Evolutionary conservation across 352 stramenopile species (phyloP), one percentile per base, ranked within the genome.

Genomic region (Globisporangium nunn): DNA sequence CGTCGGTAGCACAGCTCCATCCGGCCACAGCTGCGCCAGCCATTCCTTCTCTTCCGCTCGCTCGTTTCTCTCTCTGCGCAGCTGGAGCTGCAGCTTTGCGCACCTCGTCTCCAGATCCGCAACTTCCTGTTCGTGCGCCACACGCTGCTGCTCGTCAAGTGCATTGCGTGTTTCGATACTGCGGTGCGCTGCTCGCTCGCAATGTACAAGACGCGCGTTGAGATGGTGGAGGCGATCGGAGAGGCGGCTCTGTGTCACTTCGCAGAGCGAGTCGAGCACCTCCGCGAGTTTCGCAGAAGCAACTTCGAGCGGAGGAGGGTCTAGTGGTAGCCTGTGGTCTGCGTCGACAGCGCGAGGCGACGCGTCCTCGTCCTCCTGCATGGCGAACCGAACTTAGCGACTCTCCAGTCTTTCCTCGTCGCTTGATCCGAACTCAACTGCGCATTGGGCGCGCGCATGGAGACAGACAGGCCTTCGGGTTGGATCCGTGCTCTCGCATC

Each of bases 1-100:
- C 3, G 82, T 87, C 0, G 80, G 81, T 17, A 87, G 66, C 6
- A 81, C 75, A 23, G 75, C 61, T 12, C 62, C 65, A 10, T 81
- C 64, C 0, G 82, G 82, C 82, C 82, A 92, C n/a, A 89, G 61
- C 29, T 68, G 54, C 4, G 64, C 64, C 4, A 92, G 59, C 79
- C 78, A 90, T 58, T 87, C 58, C 44, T 76, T 78, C 61, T 92
- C 82, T 15, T 86, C 78, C 0, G 40, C 46, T 14, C 78, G 74
- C 17, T 87, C 81, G 10, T 71, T 56, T 45, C 61, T 63, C 53
- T 90, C 79, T 23, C 58, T 58, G 10, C 62, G 54, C 6, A 80
- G 58, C 33, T 64, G 49, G 12, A 48, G 50, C 2, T 71, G 52
- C 8, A 80, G 15, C 18, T 59, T 67, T 35, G 3, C 62, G 39